A percentile compares a stretch with the other conserved stretches of the same genome.
phyloP scores from a whole-genome alignment of 2,329 filamentous ascomycete species.

The Penicillium sp. region DNA sequence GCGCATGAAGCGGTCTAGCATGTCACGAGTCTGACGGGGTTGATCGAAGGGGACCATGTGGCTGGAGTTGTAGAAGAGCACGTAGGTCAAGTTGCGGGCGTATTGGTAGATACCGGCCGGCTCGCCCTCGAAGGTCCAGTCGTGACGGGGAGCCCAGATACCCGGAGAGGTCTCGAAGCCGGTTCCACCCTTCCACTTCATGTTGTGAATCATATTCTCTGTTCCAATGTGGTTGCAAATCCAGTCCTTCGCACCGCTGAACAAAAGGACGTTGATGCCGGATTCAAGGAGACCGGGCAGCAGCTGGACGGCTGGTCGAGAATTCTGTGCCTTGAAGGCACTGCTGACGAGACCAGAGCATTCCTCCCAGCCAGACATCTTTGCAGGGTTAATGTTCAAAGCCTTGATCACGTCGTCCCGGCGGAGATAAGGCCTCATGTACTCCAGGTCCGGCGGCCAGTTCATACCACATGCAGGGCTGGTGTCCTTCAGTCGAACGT shows the following conservation, averaged over 20 bases:
- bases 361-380: constrained; percentile 84
- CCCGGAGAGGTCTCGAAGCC: constrained; percentile 86
- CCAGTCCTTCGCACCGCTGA: constrained; percentile 87
- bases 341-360: constrained; percentile 73
- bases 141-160: constrained; percentile 81
- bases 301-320: constrained; percentile 65
- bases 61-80: constrained; percentile 89
- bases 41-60: constrained; percentile 99
- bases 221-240: constrained; percentile 98
- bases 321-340: constrained; percentile 65
- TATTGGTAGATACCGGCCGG: constrained; percentile 88
- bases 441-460: constrained; percentile 82
- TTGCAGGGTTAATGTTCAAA: constrained; percentile 74
- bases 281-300: constrained; percentile 73
- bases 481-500: constrained; percentile 75
- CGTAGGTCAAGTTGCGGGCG: constrained; percentile 90
- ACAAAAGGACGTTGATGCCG: constrained; percentile 69
- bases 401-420: constrained; percentile 71
- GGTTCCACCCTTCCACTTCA: constrained; percentile 86
- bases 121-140: constrained; percentile 91
- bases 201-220: constrained; percentile 80
- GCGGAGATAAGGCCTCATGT: constrained; percentile 78
- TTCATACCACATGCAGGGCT: constrained; percentile 91
- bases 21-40: constrained; percentile 79
- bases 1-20: constrained; percentile 94